Evolutionary conservation across 495 filamentous ascomycete genomes (phyloP).

Genomic region (Penicillium roqueforti): DNA sequence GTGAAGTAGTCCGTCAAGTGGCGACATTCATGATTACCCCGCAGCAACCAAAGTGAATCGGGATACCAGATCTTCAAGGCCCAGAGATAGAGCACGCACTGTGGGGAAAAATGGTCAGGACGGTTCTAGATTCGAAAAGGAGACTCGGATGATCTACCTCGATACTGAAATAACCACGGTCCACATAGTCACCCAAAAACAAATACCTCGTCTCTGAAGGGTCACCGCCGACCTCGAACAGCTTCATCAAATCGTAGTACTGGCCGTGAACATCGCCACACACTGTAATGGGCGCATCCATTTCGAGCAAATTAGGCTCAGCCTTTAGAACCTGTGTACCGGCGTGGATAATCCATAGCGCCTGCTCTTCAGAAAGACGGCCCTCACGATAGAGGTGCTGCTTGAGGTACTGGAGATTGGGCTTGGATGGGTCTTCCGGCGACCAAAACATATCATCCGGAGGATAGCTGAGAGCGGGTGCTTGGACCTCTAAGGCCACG

Average conservation of each 20-base stretch:
- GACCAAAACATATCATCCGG: slow-evolving; percentile 76
- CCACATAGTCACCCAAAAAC: slow-evolving; percentile 96
- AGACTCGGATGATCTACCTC: slow-evolving; percentile 52
- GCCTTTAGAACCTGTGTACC: slow-evolving; percentile 77
- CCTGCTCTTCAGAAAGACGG: slow-evolving; percentile 93
- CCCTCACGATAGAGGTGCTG: slow-evolving; percentile 98
- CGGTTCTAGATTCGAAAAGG: background rate
- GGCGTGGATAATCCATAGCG: slow-evolving; percentile 84
- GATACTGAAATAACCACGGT: slow-evolving; percentile 97
- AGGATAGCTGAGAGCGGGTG: slow-evolving; percentile 86
- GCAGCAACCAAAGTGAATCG: slow-evolving; percentile 91
- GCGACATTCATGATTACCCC: slow-evolving; percentile 97
- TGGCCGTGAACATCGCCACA: slow-evolving; percentile 98
- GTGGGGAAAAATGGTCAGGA: slow-evolving; percentile 8
- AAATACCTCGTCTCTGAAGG: slow-evolving; percentile 94
- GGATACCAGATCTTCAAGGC: slow-evolving; percentile 99
- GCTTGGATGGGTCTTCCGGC: slow-evolving; percentile 78
- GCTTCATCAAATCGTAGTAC: slow-evolving; percentile 99
- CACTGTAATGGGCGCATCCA: slow-evolving; percentile 99
- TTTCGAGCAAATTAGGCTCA: slow-evolving; percentile 95
- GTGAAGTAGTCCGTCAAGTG: slow-evolving; percentile 99
- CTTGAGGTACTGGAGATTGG: slow-evolving; percentile 90
- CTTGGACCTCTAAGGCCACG: slow-evolving; percentile 74
- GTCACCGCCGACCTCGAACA: slow-evolving; percentile 97
- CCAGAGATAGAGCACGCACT: slow-evolving; percentile 97